A percentile compares a stretch with the other conserved stretches of the same genome.
These are phyloP conservation scores for Setaria viridis DNA, from an alignment of 202 grass and related monocot species.

Conservation along the genomic window DNA sequence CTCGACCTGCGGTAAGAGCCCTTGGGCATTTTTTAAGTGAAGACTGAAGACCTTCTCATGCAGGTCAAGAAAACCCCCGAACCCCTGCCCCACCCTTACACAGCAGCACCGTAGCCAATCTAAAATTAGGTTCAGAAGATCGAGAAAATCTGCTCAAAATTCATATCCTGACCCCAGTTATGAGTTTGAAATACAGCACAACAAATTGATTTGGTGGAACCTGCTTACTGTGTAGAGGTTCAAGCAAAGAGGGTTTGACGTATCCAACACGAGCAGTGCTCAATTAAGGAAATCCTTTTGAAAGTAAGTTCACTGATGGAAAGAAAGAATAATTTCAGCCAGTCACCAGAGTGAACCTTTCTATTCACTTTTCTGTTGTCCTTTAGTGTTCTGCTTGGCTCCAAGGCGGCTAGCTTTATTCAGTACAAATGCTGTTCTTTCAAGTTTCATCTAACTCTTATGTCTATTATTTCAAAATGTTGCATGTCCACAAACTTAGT, in stretches of 20 bases:
- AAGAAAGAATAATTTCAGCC: neutral
- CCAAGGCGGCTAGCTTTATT: neutral
- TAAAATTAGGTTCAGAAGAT: slow-evolving; percentile 12
- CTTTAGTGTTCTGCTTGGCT: neutral
- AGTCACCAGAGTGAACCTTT: neutral
- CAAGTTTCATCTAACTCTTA: neutral
- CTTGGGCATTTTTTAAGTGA: no score
- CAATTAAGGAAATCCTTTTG: neutral
- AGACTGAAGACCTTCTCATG: no score
- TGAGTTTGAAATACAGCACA: neutral
- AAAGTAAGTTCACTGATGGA: neutral
- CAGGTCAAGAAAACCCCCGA: no score
- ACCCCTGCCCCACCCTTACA: no score
- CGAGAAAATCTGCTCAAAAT: neutral
- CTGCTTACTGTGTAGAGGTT: neutral
- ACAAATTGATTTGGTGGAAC: neutral
- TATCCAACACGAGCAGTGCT: neutral
- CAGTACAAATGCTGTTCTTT: neutral
- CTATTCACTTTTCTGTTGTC: neutral
- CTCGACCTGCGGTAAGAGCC: no score
- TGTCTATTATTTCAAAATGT: neutral
- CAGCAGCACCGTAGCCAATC: no score
- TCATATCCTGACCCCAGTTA: neutral
- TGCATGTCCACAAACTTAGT: neutral
- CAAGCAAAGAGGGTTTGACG: slow-evolving; percentile 21